Evolutionary conservation across 208 protist species (phyloP).

Genomic region (Leishmania mexicana): DNA sequence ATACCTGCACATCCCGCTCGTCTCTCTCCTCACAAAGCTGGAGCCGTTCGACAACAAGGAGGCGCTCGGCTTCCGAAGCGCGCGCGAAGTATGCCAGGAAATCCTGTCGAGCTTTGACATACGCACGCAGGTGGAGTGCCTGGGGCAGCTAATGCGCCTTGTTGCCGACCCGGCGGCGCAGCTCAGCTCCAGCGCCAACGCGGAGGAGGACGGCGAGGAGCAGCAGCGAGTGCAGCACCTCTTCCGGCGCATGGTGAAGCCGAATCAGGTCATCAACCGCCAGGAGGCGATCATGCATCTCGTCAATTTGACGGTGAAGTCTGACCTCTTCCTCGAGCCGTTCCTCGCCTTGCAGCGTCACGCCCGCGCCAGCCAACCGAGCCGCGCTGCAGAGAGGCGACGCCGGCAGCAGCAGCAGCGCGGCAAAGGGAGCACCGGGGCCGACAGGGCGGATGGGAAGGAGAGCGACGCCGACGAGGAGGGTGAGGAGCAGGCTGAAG

Average conservation of each 20-base stretch:
- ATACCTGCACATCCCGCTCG: constrained; percentile 77
- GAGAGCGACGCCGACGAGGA: constrained; percentile 26
- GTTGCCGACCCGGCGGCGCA: constrained; percentile 67
- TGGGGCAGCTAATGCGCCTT: constrained; percentile 81
- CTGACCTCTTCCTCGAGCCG: constrained; percentile 75
- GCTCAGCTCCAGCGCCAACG: constrained; percentile 31
- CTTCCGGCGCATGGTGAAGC: constrained; percentile 84
- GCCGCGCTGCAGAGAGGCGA: constrained; percentile 12
- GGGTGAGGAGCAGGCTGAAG: constrained; percentile 27
- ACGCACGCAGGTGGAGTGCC: constrained; percentile 77
- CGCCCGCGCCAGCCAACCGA: constrained; percentile 24
- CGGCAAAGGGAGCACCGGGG: constrained; percentile 2
- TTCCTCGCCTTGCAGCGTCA: constrained; percentile 86
- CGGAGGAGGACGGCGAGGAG: constrained; percentile 24
- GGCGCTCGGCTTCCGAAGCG: constrained; percentile 60
- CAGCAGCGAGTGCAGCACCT: constrained; percentile 45
- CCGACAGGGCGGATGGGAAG: constrained; percentile 14
- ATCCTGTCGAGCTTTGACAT: constrained; percentile 83
- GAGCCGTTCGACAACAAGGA: constrained; percentile 64
- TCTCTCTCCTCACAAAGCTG: constrained; percentile 82
- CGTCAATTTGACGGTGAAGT: constrained; percentile 83
- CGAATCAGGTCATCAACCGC: constrained; percentile 89
- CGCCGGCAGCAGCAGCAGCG: constrained; percentile 10
- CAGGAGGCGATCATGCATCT: constrained; percentile 83
- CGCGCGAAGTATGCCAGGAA: constrained; percentile 76